Conservation (phyloP, 2,329 filamentous ascomycete genomes). For the Fusarium sp. region DNA sequence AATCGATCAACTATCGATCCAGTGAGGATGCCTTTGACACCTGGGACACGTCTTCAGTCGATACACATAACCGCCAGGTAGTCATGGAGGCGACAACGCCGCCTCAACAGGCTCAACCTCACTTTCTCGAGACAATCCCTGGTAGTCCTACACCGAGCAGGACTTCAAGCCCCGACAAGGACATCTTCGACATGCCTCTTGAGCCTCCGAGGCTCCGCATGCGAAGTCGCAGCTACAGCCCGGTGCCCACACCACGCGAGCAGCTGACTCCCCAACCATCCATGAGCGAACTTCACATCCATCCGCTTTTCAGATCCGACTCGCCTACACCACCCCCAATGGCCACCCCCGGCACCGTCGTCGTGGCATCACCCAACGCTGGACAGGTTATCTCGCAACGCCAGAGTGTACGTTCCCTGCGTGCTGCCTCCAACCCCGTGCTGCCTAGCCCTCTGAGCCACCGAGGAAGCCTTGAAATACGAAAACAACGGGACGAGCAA, state of each 20-base stretch:
- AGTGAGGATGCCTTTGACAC: slow-evolving; percentile 74
- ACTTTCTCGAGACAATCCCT: slow-evolving; percentile 75
- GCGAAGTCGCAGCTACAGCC: slow-evolving; percentile 63
- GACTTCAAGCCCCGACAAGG: slow-evolving; percentile 69
- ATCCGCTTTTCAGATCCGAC: slow-evolving; percentile 79
- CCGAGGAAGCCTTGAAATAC: slow-evolving; percentile 58
- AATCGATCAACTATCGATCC: slow-evolving; percentile 53
- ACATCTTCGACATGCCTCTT: slow-evolving; percentile 58
- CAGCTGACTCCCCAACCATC: slow-evolving; percentile 38
- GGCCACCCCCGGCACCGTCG: slow-evolving; percentile 73
- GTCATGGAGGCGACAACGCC: slow-evolving; percentile 61
- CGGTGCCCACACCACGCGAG: slow-evolving; percentile 49
- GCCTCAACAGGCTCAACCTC: slow-evolving; percentile 54
- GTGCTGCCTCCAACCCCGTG: slow-evolving; percentile 63
- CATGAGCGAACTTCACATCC: slow-evolving; percentile 72
- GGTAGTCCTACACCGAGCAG: slow-evolving; percentile 71
- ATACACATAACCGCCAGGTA: slow-evolving; percentile 67
- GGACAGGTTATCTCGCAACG: slow-evolving; percentile 69
- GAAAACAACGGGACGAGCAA: slow-evolving; percentile 34
- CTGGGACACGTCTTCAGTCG: slow-evolving; percentile 77
- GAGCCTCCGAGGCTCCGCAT: slow-evolving; percentile 57
- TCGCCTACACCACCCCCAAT: slow-evolving; percentile 72
- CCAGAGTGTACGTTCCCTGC: slow-evolving; percentile 61
- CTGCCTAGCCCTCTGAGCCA: slow-evolving; percentile 59
- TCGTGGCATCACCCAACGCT: slow-evolving; percentile 74